A percentile compares a stretch with the other conserved stretches of the same genome.
Evolutionary conservation across 176 grass and related monocot species (phyloP).

Genomic region (Phoenix dactylifera): DNA sequence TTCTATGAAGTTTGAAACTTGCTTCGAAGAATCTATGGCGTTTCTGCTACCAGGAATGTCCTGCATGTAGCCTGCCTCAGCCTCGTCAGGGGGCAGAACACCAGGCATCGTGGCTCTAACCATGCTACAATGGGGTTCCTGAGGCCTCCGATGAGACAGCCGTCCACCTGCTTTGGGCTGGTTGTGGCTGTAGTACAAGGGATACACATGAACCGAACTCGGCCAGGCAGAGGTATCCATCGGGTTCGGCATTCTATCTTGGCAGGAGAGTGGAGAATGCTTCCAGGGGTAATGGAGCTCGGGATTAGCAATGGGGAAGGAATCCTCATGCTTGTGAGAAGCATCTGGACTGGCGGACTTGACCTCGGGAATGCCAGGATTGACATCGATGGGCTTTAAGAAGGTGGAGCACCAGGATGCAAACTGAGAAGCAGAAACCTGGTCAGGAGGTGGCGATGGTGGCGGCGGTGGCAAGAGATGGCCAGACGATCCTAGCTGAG

Average conservation of each 20-base stretch:
- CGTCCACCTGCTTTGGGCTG: not conserved
- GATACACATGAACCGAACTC: slow-evolving; percentile 4
- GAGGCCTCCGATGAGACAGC: slow-evolving; percentile 1
- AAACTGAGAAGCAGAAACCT: not conserved
- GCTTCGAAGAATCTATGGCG: slow-evolving; percentile 8
- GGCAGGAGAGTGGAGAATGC: not conserved
- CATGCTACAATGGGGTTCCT: not conserved
- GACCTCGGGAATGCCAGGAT: slow-evolving; percentile 1
- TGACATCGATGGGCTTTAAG: slow-evolving; percentile 20
- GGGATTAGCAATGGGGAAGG: not conserved
- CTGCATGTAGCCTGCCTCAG: not conserved
- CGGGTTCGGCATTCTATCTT: not conserved
- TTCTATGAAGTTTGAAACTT: not conserved
- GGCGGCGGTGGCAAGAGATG: slow-evolving; percentile 1
- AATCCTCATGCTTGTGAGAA: not conserved
- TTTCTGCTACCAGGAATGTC: slow-evolving; percentile 1
- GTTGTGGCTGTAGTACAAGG: slow-evolving; percentile 17
- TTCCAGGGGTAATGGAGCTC: not conserved
- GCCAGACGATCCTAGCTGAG: slow-evolving; percentile 8
- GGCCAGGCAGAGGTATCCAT: not conserved
- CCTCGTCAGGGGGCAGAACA: not conserved
- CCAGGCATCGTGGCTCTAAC: not conserved
- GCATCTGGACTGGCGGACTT: slow-evolving; percentile 1
- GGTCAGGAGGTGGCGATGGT: not conserved
- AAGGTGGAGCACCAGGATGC: slow-evolving; percentile 19